Base-by-base conservation (phyloP, 331 rosid genomes). In the Arachis monticola region DNA sequence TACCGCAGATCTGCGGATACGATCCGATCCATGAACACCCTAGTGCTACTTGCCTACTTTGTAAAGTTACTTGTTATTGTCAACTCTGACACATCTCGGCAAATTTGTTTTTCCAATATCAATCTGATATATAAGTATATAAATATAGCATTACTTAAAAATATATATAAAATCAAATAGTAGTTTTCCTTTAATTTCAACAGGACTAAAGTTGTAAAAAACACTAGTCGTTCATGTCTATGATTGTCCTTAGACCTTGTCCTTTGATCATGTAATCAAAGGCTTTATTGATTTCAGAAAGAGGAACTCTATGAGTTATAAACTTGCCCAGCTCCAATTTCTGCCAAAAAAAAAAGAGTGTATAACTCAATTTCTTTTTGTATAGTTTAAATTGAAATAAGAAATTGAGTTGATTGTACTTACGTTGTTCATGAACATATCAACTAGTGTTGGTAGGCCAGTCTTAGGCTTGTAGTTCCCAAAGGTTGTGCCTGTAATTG, bases 401-500 rank as follows among this genome's bases (percentile, higher is more conserved):
- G 27, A 22, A 22, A 22, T 22, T 22, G 27, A 8, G 56, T 6
- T 5, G 44, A 7, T 44, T 45, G 12, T n/a, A 55, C 53, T 27
- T 56, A 77, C 82, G 50, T 82, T 73, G 52, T 9, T 77, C 77
- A 82, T 68, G 70, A 63, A 82, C 80, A 72, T 73, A 53, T 82
- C 77, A 7, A 82, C 74, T 14, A 82, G 27, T 5, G 66, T 60
- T 17, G 83, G 83, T 62, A 82, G 82, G 22, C 76, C 77, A 14
- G 69, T 61, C 17, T 73, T 67, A 30, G 85, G 85, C 69, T 82
- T 82, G 47, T 73, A 82, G 70, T 82, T 78, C 47, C 85, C 85
- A n/a, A 82, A 82, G 10, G 10, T 12, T 4, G 57, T 75, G 12
- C 85, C 81, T 60, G 55, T 63, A 11, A 82, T 7, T 1, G 70